phyloP scores from a whole-genome alignment of 345 rosid species.

The Eucalyptus sp. region DNA sequence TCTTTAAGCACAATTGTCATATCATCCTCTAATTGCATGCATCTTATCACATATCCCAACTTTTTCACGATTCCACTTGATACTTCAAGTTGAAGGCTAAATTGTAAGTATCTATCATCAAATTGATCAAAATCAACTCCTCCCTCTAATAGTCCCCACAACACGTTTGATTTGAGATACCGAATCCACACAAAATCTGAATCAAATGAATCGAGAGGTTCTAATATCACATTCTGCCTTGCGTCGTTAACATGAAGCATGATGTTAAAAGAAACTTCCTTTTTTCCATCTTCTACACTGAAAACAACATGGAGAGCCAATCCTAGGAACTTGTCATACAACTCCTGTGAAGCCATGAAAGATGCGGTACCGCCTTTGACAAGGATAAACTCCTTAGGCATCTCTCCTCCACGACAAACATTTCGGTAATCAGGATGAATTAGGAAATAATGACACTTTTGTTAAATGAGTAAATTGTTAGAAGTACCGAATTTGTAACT shows the following conservation, averaged over 20 bases:
- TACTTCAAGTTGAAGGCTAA: accelerated
- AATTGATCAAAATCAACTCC: not conserved
- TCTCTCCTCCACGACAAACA: not conserved
- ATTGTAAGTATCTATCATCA: not conserved
- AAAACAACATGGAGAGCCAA: not conserved
- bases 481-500: not conserved
- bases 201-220: not conserved
- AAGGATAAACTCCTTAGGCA: not conserved
- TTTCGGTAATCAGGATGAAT: accelerated
- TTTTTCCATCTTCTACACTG: not conserved
- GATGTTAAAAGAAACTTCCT: not conserved
- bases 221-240: not conserved
- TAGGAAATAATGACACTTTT: not conserved
- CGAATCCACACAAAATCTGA: accelerated
- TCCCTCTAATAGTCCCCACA: not conserved
- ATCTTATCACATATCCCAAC: not conserved
- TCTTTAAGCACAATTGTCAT: not conserved
- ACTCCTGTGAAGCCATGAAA: not conserved
- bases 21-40: not conserved
- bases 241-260: accelerated
- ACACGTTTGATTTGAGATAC: not conserved
- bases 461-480: not conserved
- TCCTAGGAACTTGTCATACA: not conserved
- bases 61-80: not conserved
- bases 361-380: not conserved